Evolutionary conservation across 1,284 basidiomycete species (phyloP).

Genomic region (Sanghuangporus sanghuang): DNA sequence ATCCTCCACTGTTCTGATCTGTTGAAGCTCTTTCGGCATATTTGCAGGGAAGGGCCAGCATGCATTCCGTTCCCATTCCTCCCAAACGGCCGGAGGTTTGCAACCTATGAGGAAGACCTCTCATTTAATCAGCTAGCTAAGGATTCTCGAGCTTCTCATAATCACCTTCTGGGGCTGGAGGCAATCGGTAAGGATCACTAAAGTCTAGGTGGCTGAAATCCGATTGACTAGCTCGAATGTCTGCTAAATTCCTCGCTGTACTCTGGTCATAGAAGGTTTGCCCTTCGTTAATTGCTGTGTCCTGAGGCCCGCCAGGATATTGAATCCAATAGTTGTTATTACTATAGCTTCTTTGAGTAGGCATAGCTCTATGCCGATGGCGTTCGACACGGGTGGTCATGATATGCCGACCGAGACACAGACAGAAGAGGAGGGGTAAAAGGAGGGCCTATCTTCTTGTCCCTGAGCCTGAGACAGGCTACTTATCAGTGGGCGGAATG

Average conservation of each 20-base stretch:
- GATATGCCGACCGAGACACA: not conserved
- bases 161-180: not conserved
- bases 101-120: not conserved
- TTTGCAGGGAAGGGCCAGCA: constrained; percentile 9
- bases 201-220: not conserved
- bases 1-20: not conserved
- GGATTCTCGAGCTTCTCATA: not conserved
- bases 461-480: not conserved
- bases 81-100: constrained; percentile 3
- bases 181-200: not conserved
- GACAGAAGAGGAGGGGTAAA: not conserved
- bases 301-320: not conserved
- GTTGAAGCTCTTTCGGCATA: not conserved
- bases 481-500: constrained; percentile 1
- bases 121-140: not conserved
- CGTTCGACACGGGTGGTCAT: not conserved
- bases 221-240: not conserved
- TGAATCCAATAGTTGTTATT: not conserved
- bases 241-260: not conserved
- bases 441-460: not conserved
- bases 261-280: not conserved
- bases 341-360: not conserved
- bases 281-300: not conserved
- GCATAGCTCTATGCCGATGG: not conserved
- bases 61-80: constrained; percentile 11